phyloP scores from a whole-genome alignment of 164 flowering plant genomes.

The Aristolochia contorta region DNA sequence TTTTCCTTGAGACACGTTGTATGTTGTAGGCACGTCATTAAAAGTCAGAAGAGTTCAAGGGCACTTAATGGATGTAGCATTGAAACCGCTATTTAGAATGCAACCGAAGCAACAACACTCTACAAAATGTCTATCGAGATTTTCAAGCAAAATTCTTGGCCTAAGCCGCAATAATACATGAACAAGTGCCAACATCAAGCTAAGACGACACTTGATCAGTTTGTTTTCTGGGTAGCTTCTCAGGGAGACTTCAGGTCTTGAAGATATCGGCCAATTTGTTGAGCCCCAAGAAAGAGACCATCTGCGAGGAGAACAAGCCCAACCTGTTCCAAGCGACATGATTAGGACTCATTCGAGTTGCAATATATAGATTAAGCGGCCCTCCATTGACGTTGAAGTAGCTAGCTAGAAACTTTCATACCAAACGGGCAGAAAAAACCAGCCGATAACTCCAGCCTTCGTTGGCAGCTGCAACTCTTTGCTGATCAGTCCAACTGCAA shows the following conservation, averaged over 20 bases:
- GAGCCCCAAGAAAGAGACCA: slow-evolving; percentile 73
- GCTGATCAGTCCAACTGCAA: slow-evolving; percentile 94
- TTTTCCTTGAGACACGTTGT: too few relatives aligned
- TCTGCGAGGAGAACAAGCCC: slow-evolving; percentile 71
- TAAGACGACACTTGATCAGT: too few relatives aligned
- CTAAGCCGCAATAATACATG: too few relatives aligned
- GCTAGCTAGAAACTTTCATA: slow-evolving; percentile 15
- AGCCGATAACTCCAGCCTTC: slow-evolving; percentile 86
- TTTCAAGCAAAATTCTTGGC: too few relatives aligned
- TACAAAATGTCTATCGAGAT: too few relatives aligned
- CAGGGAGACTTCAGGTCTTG: slow-evolving; percentile 23
- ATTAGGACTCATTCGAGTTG: neutral
- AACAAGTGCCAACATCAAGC: too few relatives aligned
- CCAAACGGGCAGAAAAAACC: slow-evolving; percentile 81
- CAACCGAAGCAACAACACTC: too few relatives aligned
- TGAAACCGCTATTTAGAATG: too few relatives aligned
- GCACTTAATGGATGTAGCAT: too few relatives aligned
- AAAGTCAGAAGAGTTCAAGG: too few relatives aligned
- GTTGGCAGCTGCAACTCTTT: slow-evolving; percentile 75
- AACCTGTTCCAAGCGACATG: slow-evolving; percentile 29
- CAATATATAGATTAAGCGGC: neutral
- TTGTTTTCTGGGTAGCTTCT: slow-evolving; percentile 1
- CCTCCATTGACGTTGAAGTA: too few relatives aligned
- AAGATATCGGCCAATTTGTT: slow-evolving; percentile 40
- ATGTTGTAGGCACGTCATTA: too few relatives aligned